Conservation (phyloP, 108 stramenopile genomes). For the Skeletonema potamos region DNA sequence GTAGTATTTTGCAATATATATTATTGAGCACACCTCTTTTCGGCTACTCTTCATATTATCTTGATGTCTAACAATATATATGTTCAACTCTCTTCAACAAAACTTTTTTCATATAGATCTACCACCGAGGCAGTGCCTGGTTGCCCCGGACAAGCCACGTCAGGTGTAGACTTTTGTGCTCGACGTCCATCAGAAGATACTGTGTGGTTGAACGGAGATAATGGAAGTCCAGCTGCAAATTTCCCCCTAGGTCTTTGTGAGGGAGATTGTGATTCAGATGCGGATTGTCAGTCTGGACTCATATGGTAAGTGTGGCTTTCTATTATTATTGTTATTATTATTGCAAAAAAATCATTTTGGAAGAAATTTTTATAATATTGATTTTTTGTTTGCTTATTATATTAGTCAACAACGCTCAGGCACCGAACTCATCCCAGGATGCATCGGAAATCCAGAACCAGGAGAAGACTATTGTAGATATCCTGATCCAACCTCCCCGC, state of each 20-base stretch:
- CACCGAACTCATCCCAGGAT: not conserved
- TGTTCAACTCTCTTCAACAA: not conserved
- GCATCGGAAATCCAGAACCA: not conserved
- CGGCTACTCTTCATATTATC: not conserved
- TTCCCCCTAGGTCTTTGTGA: constrained; percentile 19
- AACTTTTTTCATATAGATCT: not conserved
- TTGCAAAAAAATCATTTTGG: too few species aligned
- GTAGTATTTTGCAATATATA: not conserved
- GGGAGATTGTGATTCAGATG: constrained; percentile 19
- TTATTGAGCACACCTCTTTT: not conserved
- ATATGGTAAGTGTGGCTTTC: not conserved
- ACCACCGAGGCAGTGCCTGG: not conserved
- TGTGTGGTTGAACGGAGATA: constrained; percentile 4
- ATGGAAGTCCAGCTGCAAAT: not conserved
- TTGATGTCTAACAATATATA: not conserved
- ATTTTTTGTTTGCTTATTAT: not conserved
- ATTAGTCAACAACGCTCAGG: not conserved
- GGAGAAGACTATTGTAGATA: not conserved
- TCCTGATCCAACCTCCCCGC: too few species aligned
- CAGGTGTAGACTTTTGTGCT: not conserved
- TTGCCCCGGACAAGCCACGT: too few species aligned
- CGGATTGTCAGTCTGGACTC: not conserved
- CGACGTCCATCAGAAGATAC: not conserved
- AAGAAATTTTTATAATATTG: too few species aligned
- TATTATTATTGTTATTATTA: too few species aligned